These are phyloP conservation scores for Holtermannia corniformis DNA, from an alignment of 768 basidiomycete species.

Conservation along the genomic window DNA sequence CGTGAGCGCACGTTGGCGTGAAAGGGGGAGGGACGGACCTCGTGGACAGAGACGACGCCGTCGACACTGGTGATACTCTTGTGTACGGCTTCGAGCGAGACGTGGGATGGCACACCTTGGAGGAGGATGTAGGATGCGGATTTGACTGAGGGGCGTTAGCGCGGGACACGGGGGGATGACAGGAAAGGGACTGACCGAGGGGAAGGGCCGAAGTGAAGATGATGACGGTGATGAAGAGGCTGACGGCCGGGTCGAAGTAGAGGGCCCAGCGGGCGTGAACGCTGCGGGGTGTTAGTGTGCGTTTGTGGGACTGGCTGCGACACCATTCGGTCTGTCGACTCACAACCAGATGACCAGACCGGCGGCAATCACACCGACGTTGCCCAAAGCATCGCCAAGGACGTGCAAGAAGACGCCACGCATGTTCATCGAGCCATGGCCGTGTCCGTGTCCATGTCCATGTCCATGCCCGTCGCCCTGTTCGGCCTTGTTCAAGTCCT, in stretches of 20 bases:
- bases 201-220: conserved; percentile 94
- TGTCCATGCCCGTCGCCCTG: conserved; percentile 14
- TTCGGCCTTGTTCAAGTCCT: conserved; percentile 6
- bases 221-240: conserved; percentile 85
- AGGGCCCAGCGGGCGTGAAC: conserved; percentile 73
- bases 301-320: background rate
- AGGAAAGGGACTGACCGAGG: conserved; percentile 44
- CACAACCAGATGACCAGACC: conserved; percentile 86
- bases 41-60: conserved; percentile 77
- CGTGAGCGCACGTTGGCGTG: too few relatives aligned
- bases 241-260: conserved; percentile 88
- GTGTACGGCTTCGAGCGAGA: conserved; percentile 82
- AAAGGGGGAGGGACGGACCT: conserved; percentile 11
- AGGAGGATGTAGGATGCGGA: conserved; percentile 90
- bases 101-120: conserved; percentile 81
- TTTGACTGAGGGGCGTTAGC: conserved; percentile 42
- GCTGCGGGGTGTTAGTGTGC: conserved; percentile 4
- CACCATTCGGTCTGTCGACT: conserved; percentile 8
- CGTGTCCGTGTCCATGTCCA: conserved; percentile 30
- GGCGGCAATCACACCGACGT: conserved; percentile 92
- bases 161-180: background rate
- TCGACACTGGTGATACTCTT: conserved; percentile 68
- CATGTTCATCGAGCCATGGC: conserved; percentile 88
- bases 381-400: conserved; percentile 90
- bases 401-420: conserved; percentile 89